These are phyloP conservation scores for Penicillium sp. DNA, from an alignment of 2,329 filamentous ascomycete species.

Conservation along the genomic window DNA sequence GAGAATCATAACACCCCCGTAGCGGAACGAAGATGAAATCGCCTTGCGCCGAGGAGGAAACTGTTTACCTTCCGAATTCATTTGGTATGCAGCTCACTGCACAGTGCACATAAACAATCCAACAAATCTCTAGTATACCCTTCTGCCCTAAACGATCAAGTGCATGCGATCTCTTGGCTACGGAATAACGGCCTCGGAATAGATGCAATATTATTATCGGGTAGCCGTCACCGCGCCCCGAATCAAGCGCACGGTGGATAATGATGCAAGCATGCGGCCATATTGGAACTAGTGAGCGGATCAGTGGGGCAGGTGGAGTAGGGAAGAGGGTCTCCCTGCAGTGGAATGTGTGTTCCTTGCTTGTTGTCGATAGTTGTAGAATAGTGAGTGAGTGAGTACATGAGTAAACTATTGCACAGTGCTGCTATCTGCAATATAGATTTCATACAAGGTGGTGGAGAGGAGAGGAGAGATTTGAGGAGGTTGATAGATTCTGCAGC, in stretches of 20 bases:
- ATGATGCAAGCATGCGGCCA: slow-evolving; percentile 1
- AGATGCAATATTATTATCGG: background rate
- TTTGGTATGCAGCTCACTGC: background rate
- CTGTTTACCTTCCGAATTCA: background rate
- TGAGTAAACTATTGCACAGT: no score
- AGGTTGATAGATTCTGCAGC: no score
- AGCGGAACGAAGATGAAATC: background rate
- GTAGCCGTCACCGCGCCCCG: background rate
- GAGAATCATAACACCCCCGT: no score
- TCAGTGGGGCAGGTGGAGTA: background rate
- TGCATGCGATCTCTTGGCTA: slow-evolving; percentile 1
- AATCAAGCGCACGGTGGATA: background rate
- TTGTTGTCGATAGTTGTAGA: background rate
- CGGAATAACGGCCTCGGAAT: background rate
- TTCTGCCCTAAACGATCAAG: background rate
- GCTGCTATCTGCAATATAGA: no score
- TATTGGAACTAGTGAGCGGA: slow-evolving; percentile 1
- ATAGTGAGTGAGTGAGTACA: background rate
- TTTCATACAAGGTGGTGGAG: no score
- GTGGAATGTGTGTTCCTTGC: slow-evolving; percentile 1
- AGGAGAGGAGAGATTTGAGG: no score
- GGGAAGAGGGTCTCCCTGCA: background rate
- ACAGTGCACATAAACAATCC: no score
- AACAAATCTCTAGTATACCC: no score
- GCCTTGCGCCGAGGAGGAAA: background rate